A percentile compares a stretch with the other conserved stretches of the same genome.
Conservation (phyloP, 257 asterid species). For the Solanum okadae region DNA sequence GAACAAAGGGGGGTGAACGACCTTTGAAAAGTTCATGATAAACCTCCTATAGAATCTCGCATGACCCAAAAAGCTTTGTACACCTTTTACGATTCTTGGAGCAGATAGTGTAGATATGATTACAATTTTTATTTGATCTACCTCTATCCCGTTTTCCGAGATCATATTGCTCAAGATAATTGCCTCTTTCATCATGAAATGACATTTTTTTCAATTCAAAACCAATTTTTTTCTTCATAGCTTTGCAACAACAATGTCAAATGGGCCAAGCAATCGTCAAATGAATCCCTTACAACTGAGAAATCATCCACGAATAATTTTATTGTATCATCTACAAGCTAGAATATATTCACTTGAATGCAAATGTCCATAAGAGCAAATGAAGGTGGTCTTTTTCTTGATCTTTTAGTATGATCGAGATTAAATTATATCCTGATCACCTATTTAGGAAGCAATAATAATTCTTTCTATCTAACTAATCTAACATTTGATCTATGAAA, state of each 20-base stretch:
- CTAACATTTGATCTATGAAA: not conserved
- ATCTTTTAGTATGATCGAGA: not conserved
- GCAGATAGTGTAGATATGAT: too few species aligned
- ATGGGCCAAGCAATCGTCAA: not conserved
- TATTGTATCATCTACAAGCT: not conserved
- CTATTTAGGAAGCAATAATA: too few species aligned
- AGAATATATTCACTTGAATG: not conserved
- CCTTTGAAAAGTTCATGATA: not conserved
- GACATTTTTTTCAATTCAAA: too few species aligned
- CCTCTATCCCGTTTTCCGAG: too few species aligned
- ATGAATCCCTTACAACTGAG: not conserved
- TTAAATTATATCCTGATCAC: not conserved
- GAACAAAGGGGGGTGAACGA: not conserved
- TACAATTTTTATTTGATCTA: too few species aligned
- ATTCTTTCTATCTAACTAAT: not conserved
- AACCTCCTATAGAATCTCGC: too few species aligned
- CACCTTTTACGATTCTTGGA: too few species aligned
- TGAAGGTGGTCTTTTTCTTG: not conserved
- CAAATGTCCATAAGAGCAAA: not conserved
- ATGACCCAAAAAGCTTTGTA: too few species aligned
- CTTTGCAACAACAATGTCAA: not conserved
- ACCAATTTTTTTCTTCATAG: too few species aligned
- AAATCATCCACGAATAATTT: not conserved
- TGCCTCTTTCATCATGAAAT: not conserved
- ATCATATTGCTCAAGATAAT: not conserved